Conservation (phyloP, 805 yeast genomes). For the Ogataea polymorpha region DNA sequence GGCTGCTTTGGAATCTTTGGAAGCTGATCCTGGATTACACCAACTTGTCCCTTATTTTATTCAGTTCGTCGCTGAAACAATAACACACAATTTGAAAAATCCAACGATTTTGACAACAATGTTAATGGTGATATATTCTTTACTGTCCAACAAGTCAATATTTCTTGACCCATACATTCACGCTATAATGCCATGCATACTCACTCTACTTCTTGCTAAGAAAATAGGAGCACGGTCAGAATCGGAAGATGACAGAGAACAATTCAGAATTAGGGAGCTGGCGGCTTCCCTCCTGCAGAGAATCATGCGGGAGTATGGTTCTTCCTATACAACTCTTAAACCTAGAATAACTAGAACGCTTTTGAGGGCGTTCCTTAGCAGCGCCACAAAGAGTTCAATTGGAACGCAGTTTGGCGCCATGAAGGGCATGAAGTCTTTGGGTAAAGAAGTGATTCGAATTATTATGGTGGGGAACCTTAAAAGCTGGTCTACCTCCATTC, state of each 20-base stretch:
- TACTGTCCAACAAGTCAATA: conserved; percentile 76
- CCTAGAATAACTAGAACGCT: conserved; percentile 94
- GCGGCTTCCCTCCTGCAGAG: conserved; percentile 81
- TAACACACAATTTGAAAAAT: conserved; percentile 80
- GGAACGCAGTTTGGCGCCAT: conserved; percentile 94
- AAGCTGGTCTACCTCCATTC: conserved; percentile 69
- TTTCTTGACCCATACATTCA: conserved; percentile 95
- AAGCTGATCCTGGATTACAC: conserved; percentile 93
- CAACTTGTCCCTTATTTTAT: conserved; percentile 95
- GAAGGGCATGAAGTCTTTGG: conserved; percentile 77
- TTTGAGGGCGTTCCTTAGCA: conserved; percentile 82
- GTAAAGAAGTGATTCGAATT: conserved; percentile 83
- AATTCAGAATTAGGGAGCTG: conserved; percentile 73
- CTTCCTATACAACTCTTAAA: conserved; percentile 81
- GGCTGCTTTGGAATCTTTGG: conserved; percentile 81
- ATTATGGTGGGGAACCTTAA: conserved; percentile 79
- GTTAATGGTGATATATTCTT: conserved; percentile 83
- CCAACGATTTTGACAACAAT: conserved; percentile 71
- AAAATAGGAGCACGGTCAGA: conserved; percentile 55
- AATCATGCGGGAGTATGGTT: conserved; percentile 76
- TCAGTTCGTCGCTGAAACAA: conserved; percentile 93
- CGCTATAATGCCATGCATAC: conserved; percentile 93
- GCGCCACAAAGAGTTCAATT: conserved; percentile 62
- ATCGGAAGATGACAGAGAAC: conserved; percentile 28
- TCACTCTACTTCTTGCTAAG: conserved; percentile 85